Evolutionary conservation across 2,329 filamentous ascomycete genomes (phyloP), one percentile per base, ranked within the genome.

Genomic region (Aspergillus arachidicola): DNA sequence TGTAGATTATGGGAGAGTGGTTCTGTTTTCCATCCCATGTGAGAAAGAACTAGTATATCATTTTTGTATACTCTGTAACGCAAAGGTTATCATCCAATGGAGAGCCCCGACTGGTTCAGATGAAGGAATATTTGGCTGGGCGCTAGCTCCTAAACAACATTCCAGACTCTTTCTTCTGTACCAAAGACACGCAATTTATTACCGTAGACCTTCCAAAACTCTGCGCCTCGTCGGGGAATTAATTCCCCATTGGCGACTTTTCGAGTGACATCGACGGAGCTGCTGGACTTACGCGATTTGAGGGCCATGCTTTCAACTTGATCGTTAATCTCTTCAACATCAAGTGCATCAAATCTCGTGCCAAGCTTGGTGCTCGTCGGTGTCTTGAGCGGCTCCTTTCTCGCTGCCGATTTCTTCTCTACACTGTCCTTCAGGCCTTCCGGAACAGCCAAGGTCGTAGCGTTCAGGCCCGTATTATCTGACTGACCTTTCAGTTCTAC

Each of bases 101-200:
- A 28, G 16, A 50, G 16, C 16, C 6, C 14, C 19, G 48, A 28
- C 16, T 23, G 9, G 19, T 51, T 12, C 48, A n/a, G 4, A 51
- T 51, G 1, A 51, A 28, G 48, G 16, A 34, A n/a, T 51, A 5
- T 9, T n/a, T 30, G 28, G n/a, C 32, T 55, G 51, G 41, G 6
- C 23, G 34, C 30, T 16, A 7, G 14, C n/a, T 48, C 50, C n/a
- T n/a, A 16, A 28, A 53, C 6, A 28, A 71, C 57, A 26, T 46
- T 61, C 59, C 78, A 84, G 6, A 84, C 73, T 32, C 78, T 79
- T 72, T 89, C 86, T 54, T 81, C 70, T 0, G 86, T 88, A 2
- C 86, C 87, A 76, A 88, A 89, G 1, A 87, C 82, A 45, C 87
- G 78, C 60, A 89, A 71, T 66, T 82, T 85, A 67, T 89, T 89